These are phyloP conservation scores for Aschersonia sp. DNA, from an alignment of 2,329 filamentous ascomycete species.

Conservation along the genomic window DNA sequence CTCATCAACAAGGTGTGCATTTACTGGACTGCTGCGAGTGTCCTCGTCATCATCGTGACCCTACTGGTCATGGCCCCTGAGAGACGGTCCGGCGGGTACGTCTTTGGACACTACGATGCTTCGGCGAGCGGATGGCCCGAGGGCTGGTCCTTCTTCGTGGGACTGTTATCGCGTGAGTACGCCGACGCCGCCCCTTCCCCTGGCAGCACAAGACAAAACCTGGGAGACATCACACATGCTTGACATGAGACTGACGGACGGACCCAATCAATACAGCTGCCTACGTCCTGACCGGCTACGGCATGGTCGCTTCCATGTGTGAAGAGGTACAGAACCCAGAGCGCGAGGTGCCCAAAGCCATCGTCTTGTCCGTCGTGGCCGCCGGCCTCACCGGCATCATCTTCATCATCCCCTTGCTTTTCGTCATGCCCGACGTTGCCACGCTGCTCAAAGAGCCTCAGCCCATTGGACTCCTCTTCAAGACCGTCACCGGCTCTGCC, in stretches of 20 bases:
- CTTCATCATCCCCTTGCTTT: slow-evolving; percentile 62
- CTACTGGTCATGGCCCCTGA: slow-evolving; percentile 49
- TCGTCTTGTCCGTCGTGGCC: slow-evolving; percentile 51
- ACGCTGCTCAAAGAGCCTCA: slow-evolving; percentile 52
- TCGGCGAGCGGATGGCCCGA: slow-evolving; percentile 53
- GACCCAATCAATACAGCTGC: slow-evolving; percentile 12
- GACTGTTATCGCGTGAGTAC: slow-evolving; percentile 33
- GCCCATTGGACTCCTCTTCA: slow-evolving; percentile 64
- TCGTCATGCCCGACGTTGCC: slow-evolving; percentile 56
- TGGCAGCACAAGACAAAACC: too few species aligned
- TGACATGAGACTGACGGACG: neutral
- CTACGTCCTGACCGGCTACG: slow-evolving; percentile 31
- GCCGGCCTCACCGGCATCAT: slow-evolving; percentile 46
- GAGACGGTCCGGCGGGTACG: slow-evolving; percentile 49
- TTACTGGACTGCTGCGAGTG: slow-evolving; percentile 57
- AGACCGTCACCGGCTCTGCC: slow-evolving; percentile 57
- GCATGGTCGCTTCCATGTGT: slow-evolving; percentile 39
- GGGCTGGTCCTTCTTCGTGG: slow-evolving; percentile 44
- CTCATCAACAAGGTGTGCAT: slow-evolving; percentile 58
- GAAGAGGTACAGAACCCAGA: slow-evolving; percentile 48
- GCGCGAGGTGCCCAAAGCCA: slow-evolving; percentile 50
- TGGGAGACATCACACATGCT: too few species aligned
- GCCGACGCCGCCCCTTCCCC: too few species aligned
- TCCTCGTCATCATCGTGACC: slow-evolving; percentile 56
- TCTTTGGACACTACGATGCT: slow-evolving; percentile 57